A percentile compares a stretch with the other conserved stretches of the same genome.
Evolutionary conservation across 2,329 filamentous ascomycete species (phyloP).

Genomic region (Sclerotinia spermophila): DNA sequence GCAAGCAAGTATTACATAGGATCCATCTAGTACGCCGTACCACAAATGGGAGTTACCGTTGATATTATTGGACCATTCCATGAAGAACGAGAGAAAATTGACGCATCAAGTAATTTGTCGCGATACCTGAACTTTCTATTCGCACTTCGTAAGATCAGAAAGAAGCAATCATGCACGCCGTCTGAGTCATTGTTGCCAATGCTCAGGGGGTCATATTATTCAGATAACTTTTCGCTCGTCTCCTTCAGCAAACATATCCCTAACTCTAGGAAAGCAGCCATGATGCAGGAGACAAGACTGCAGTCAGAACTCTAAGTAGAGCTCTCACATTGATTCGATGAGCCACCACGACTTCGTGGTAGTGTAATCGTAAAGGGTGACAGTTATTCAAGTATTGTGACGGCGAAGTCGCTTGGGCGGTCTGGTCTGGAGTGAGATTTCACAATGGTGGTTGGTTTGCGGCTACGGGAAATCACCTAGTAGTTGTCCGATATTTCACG

Average conservation of each 20-base stretch:
- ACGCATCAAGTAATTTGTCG: not conserved
- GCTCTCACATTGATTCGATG: conserved; percentile 8
- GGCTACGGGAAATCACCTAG: not conserved
- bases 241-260: not conserved
- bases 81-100: not conserved
- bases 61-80: not conserved
- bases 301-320: conserved; percentile 8
- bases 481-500: not conserved
- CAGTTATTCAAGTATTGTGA: not conserved
- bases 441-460: not conserved
- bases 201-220: not conserved
- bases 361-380: not conserved
- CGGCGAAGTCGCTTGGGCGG: conserved; percentile 12
- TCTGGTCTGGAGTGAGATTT: not conserved
- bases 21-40: not conserved
- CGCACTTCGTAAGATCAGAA: not conserved
- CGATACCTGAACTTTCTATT: not conserved
- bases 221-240: not conserved
- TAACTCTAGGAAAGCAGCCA: not conserved
- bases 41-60: too few relatives aligned
- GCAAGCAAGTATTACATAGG: not conserved
- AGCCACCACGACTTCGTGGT: conserved; percentile 11
- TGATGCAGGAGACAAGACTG: not conserved
- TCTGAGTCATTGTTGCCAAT: not conserved
- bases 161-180: not conserved